These are phyloP conservation scores for Colletotrichum destructivum DNA, from an alignment of 2,329 filamentous ascomycete species.

Conservation along the genomic window DNA sequence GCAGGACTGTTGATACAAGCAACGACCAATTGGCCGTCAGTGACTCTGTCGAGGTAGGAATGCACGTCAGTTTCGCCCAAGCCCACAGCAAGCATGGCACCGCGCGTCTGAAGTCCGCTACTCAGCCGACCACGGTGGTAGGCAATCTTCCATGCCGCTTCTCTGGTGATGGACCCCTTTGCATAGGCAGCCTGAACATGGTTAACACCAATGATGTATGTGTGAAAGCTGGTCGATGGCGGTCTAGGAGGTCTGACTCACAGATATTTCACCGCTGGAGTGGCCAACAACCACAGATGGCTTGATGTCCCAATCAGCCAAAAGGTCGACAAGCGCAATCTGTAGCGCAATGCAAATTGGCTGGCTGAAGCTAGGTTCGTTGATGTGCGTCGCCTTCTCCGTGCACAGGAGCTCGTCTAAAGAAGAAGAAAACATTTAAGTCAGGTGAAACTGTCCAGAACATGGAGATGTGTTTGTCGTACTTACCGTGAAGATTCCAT, in stretches of 20 bases:
- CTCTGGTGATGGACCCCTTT: conserved; percentile 38
- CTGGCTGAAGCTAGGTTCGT: conserved; percentile 46
- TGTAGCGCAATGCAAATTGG: conserved; percentile 55
- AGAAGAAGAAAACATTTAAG: too few species aligned
- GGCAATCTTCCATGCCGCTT: conserved; percentile 43
- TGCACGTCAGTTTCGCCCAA: not conserved
- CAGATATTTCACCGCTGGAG: conserved; percentile 48
- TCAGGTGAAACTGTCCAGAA: too few species aligned
- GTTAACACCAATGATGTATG: too few species aligned
- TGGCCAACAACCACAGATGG: conserved; percentile 45
- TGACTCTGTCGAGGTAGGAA: not conserved
- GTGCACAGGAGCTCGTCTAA: conserved; percentile 12
- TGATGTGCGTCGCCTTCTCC: conserved; percentile 26
- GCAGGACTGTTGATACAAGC: conserved; percentile 39
- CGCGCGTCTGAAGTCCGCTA: conserved; percentile 9
- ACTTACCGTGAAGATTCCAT: conserved; percentile 18
- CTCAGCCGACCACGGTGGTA: conserved; percentile 43
- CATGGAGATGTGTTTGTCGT: too few species aligned
- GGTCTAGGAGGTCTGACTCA: too few species aligned
- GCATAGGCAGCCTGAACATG: conserved; percentile 42
- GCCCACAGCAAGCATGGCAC: conserved; percentile 36
- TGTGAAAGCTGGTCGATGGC: too few species aligned
- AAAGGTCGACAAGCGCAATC: conserved; percentile 51
- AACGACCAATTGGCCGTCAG: conserved; percentile 6
- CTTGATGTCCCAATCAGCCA: conserved; percentile 44